These are phyloP conservation scores for Talaromyces adpressus DNA, from an alignment of 495 filamentous ascomycete genomes.

Conservation along the genomic window DNA sequence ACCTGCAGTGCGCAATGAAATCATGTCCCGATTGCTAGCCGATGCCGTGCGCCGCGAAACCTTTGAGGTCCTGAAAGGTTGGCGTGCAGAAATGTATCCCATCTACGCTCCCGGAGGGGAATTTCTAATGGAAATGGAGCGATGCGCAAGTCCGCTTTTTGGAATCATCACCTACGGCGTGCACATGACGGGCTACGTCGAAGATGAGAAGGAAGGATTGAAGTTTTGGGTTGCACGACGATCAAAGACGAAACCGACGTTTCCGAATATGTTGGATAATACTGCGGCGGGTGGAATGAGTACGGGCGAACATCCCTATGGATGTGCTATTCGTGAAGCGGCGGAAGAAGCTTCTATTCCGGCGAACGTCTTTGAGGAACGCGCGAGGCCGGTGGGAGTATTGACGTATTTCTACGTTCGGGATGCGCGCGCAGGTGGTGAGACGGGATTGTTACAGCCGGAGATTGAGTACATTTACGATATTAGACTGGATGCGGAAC, in stretches of 20 bases:
- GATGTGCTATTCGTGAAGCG: slow-evolving; percentile 77
- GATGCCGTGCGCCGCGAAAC: slow-evolving; percentile 55
- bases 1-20: slow-evolving; percentile 49
- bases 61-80: slow-evolving; percentile 72
- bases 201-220: slow-evolving; percentile 48
- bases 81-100: slow-evolving; percentile 84
- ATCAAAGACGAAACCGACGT: slow-evolving; percentile 71
- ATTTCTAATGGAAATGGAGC: slow-evolving; percentile 70
- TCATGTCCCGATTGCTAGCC: slow-evolving; percentile 50
- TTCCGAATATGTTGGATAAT: slow-evolving; percentile 85
- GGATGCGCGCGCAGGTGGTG: slow-evolving; percentile 70
- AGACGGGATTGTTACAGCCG: slow-evolving; percentile 80
- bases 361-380: slow-evolving; percentile 55
- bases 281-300: slow-evolving; percentile 87
- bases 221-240: slow-evolving; percentile 82
- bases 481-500: slow-evolving; percentile 62
- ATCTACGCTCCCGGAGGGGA: slow-evolving; percentile 61
- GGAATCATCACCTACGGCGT: slow-evolving; percentile 84
- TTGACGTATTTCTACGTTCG: slow-evolving; percentile 84
- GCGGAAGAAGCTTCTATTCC: slow-evolving; percentile 87
- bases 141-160: slow-evolving; percentile 71
- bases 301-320: slow-evolving; percentile 66
- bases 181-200: slow-evolving; percentile 75
- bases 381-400: slow-evolving; percentile 53
- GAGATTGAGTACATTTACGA: slow-evolving; percentile 93